These are phyloP conservation scores for Aspergillus coremiiformis DNA, from an alignment of 495 filamentous ascomycete genomes.

Conservation along the genomic window DNA sequence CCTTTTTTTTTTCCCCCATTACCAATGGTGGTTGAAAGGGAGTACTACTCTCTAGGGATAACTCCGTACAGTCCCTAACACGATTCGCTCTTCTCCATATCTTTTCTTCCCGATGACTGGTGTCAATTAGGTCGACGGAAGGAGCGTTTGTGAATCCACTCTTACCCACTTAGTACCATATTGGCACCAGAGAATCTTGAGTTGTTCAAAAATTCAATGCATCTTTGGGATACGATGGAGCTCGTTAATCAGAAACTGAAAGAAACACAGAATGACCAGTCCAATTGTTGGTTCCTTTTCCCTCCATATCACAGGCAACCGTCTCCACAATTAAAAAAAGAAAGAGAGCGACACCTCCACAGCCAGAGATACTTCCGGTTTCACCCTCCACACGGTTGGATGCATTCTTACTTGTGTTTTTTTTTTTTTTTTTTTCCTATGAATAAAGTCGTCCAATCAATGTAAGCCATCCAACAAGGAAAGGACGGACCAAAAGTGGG, in stretches of 20 bases:
- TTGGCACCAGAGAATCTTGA: neutral
- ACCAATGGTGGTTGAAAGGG: too few relatives aligned
- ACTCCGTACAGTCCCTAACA: neutral
- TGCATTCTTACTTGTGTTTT: conserved; percentile 16
- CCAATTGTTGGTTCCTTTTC: neutral
- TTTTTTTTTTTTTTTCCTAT: conserved; percentile 13
- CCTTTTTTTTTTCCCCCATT: neutral
- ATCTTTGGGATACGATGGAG: conserved; percentile 4
- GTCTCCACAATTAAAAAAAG: neutral
- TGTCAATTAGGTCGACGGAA: neutral
- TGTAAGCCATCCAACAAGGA: neutral
- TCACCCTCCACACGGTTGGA: conserved; percentile 8
- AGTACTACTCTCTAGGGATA: too few relatives aligned
- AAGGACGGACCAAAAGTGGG: too few relatives aligned
- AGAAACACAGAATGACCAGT: conserved; percentile 6
- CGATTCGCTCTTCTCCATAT: neutral
- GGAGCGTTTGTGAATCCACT: conserved; percentile 3
- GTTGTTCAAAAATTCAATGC: too few relatives aligned
- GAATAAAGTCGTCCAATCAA: neutral
- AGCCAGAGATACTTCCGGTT: neutral
- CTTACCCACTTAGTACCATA: conserved; percentile 2
- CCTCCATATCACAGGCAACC: neutral
- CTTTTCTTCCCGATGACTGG: neutral
- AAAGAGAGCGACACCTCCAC: neutral
- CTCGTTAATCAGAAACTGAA: conserved; percentile 5